These are phyloP conservation scores for Ogataea polymorpha DNA, from an alignment of 805 yeast species.

Conservation along the genomic window DNA sequence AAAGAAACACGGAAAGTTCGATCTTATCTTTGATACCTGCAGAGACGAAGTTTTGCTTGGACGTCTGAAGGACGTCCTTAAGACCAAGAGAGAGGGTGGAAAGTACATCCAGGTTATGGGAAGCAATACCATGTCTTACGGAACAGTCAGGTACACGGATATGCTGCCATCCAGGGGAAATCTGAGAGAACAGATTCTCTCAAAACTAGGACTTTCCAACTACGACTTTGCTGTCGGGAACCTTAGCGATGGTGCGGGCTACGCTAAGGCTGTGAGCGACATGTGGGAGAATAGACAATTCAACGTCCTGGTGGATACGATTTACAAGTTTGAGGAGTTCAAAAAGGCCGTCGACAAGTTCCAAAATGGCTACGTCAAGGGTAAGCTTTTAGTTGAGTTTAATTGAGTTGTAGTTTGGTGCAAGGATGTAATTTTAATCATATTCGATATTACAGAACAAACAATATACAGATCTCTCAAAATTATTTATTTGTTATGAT, in stretches of 20 bases:
- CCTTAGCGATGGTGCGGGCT: slow-evolving; percentile 11
- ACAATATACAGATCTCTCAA: slow-evolving; percentile 1
- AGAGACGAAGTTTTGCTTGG: slow-evolving; percentile 54
- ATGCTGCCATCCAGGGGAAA: slow-evolving; percentile 23
- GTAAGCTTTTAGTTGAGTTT: slow-evolving; percentile 55
- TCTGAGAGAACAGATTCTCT: slow-evolving; percentile 11
- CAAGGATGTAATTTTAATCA: slow-evolving; percentile 1
- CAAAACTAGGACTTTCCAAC: slow-evolving; percentile 16
- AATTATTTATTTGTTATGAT: slow-evolving; percentile 1
- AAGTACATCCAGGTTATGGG: slow-evolving; percentile 57
- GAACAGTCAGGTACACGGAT: slow-evolving; percentile 23
- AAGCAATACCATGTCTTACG: slow-evolving; percentile 42
- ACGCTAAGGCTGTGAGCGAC: slow-evolving; percentile 36
- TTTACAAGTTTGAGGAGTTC: slow-evolving; percentile 46
- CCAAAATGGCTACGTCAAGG: slow-evolving; percentile 49
- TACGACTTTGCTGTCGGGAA: slow-evolving; percentile 6
- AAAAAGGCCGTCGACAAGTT: slow-evolving; percentile 49
- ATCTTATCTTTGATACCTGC: slow-evolving; percentile 60
- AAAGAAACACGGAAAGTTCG: slow-evolving; percentile 46
- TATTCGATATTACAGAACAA: slow-evolving; percentile 4
- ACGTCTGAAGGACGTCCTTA: slow-evolving; percentile 41
- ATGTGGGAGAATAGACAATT: slow-evolving; percentile 45
- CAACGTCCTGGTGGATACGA: slow-evolving; percentile 51
- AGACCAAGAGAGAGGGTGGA: slow-evolving; percentile 44
- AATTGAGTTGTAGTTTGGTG: slow-evolving; percentile 6